Evolutionary conservation across 345 rosid species (phyloP).

Genomic region (Clarkia xantiana): DNA sequence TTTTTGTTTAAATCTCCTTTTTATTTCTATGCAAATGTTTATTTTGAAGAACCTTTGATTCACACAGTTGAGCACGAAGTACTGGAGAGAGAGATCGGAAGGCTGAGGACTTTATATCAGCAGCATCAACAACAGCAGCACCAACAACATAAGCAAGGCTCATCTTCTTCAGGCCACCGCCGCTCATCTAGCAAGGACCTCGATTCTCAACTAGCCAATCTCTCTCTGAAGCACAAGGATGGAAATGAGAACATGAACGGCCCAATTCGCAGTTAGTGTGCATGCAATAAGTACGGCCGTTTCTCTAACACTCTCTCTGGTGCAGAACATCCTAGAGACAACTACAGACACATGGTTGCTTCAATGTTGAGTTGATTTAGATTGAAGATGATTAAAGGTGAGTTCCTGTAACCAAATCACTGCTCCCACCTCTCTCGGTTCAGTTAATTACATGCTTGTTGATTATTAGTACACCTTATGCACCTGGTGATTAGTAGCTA

Average conservation of each 20-base stretch:
- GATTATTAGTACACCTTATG: too few relatives aligned
- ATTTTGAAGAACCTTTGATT: neutral
- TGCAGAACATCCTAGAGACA: too few relatives aligned
- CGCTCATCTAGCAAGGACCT: slow-evolving; percentile 66
- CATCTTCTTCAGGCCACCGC: slow-evolving; percentile 48
- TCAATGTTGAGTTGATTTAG: too few relatives aligned
- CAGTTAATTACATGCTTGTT: too few relatives aligned
- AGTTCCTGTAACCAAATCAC: too few relatives aligned
- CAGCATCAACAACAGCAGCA: slow-evolving; percentile 35
- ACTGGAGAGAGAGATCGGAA: slow-evolving; percentile 57
- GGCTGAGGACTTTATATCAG: slow-evolving; percentile 26
- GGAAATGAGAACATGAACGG: slow-evolving; percentile 39
- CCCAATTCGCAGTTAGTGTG: slow-evolving; percentile 35
- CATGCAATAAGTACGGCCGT: too few relatives aligned
- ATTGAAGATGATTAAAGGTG: too few relatives aligned
- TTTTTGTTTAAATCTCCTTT: too few relatives aligned
- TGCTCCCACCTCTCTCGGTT: slow-evolving; percentile 2
- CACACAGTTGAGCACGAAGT: slow-evolving; percentile 57
- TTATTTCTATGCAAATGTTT: neutral
- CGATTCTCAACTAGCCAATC: slow-evolving; percentile 71
- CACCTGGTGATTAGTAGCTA: too few relatives aligned
- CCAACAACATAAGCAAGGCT: slow-evolving; percentile 27
- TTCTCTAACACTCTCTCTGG: too few relatives aligned
- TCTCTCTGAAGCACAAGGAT: slow-evolving; percentile 61
- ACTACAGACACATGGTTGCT: too few relatives aligned